Evolutionary conservation across 116 monocot genomes (phyloP), one percentile per base, ranked within the genome.

Genomic region (Dioscorea cayenensis): DNA sequence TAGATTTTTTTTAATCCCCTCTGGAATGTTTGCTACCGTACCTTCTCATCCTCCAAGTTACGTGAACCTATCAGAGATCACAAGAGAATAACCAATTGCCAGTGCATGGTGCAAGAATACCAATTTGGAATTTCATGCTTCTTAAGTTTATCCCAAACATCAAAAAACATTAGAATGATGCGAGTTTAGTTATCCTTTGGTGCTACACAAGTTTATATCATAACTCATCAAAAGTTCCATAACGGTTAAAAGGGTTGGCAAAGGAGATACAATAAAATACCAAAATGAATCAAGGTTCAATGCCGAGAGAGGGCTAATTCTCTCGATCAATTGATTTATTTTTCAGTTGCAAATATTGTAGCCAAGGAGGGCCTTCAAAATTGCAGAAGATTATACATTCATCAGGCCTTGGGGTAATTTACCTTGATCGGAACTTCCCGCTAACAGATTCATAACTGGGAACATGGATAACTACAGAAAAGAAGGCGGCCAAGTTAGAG

Each of bases 361-460:
- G 66, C 37, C 52, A 64, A 27, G 55, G 64, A 72, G 68, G 29
- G 60, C 36, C 69, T 66, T 73, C 65, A 69, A 76, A 79, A 72
- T 66, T 83, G 63, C 18, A 14, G 32, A 43, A 14, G 43, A 10
- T 66, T 36, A 16, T 51, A 48, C 16, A 48, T 9, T 32, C 21
- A 37, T n/a, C 49, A 68, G 51, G 19, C 14, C 2, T 7, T 14
- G 21, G 52, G 0, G 18, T 43, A 43, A 66, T 37, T 84, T 75
- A 86, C 60, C 86, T 78, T 14, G 78, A 28, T 7, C 36, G 78
- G 21, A 95, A 92, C 65, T 86, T 90, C 5, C 69, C 55, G 79
- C 79, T 82, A 29, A 92, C 90, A 14, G 87, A 80, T 36, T 92
- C 92, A 51, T 96, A 96, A 66, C 82, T 84, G 19, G 95, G 95